Base-by-base conservation (phyloP, 257 asterid genomes). In the Primulina huaijiensis region DNA sequence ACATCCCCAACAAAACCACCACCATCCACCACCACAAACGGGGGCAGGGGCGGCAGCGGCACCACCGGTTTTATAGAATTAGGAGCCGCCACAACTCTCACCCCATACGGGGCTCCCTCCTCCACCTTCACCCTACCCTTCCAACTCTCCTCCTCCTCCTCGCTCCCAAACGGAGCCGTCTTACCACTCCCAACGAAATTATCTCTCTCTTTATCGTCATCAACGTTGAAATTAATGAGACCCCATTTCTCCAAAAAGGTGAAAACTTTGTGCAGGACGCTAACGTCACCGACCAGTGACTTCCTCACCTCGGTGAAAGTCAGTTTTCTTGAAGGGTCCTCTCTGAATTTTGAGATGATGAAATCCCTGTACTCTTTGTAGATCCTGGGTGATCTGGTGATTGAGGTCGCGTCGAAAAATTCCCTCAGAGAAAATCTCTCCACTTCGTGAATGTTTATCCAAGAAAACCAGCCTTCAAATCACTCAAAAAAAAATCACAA, bases 51-150 rank as follows among this genome's bases (percentile, higher is more conserved):
- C 11, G 86, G 90, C n/a, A 64, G 74, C 2, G 84, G 78, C 1
- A 76, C 64, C 11, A 90, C 75, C 0, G 96, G 88, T 73, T 93
- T 93, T 78, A 83, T 76, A n/a, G 94, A 86, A 79, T 93, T 90
- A 5, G 98, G 98, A 6, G 89, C 95, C 7, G 84, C 96, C 62
- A 93, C 97, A 60, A 90, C 96, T 80, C 93, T 87, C 68, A 90
- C 92, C 72, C 98, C 97, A 81, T 93, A 80, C 1, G 98, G 97
- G 8, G 95, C 86, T 34, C 97, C 97, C 87, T 90, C 96, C 76
- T 93, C 97, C 76, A 85, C 83, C 86, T 85, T 89, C 76, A 90
- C 78, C 78, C 81, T 82, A 83, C 89, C 89, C 83, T 62, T 84
- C 75, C 81, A 84, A 72, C 60, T 68, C 70, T 83, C 86, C 6